Evolutionary conservation across 2,329 filamentous ascomycete genomes (phyloP).

Genomic region (Metarhizium album): DNA sequence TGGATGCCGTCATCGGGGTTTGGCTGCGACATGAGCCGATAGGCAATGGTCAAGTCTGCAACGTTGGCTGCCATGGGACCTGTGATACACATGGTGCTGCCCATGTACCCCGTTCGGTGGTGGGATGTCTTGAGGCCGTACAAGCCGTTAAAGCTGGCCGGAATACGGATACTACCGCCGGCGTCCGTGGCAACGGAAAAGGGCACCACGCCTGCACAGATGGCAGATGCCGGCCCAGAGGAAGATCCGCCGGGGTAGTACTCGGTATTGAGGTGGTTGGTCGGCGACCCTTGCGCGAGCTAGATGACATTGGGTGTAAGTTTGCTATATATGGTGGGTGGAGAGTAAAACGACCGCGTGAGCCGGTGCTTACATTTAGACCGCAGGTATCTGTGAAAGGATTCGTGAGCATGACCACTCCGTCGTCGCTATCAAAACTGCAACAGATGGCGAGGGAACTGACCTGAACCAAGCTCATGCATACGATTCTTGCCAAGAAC

Average conservation of each 20-base stretch:
- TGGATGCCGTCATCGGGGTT: constrained; percentile 53
- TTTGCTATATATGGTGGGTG: too few species aligned
- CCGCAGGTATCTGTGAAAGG: constrained; percentile 56
- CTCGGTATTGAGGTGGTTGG: constrained; percentile 63
- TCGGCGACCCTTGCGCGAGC: constrained; percentile 59
- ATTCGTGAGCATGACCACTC: not conserved
- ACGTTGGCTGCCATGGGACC: constrained; percentile 70
- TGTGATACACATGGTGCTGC: constrained; percentile 47
- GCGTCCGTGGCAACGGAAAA: constrained; percentile 66
- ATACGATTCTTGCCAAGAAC: constrained; percentile 68
- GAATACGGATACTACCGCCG: constrained; percentile 66
- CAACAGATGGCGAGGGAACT: constrained; percentile 23
- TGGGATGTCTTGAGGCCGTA: constrained; percentile 76
- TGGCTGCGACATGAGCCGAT: constrained; percentile 66
- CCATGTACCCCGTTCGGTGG: constrained; percentile 50
- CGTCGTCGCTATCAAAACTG: not conserved
- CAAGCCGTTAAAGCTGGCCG: constrained; percentile 63
- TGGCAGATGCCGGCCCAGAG: constrained; percentile 61
- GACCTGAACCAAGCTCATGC: constrained; percentile 64
- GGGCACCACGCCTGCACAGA: constrained; percentile 62
- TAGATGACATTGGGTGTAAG: constrained; percentile 9
- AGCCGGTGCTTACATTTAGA: constrained; percentile 47
- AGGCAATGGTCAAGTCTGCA: constrained; percentile 70
- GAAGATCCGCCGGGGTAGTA: constrained; percentile 80
- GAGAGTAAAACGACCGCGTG: not conserved